These are phyloP conservation scores for Fraxinus pennsylvanica DNA, from an alignment of 257 asterid species.

Conservation along the genomic window DNA sequence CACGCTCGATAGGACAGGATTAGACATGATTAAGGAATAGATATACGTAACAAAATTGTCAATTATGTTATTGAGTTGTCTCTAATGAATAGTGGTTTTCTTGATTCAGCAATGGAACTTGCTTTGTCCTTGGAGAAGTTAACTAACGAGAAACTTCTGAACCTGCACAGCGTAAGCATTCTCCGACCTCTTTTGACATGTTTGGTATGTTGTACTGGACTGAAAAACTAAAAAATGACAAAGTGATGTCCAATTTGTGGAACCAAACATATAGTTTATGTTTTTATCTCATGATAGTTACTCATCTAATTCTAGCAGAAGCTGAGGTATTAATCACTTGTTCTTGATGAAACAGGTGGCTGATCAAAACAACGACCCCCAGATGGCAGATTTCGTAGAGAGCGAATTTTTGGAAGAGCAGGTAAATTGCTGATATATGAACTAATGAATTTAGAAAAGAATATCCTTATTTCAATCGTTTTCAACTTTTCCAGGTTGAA, in stretches of 20 bases:
- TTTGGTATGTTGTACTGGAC: neutral
- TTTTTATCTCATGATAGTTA: too few relatives aligned
- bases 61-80: neutral
- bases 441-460: too few relatives aligned
- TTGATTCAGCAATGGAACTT: conserved; percentile 77
- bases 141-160: conserved; percentile 59
- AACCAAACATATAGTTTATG: too few relatives aligned
- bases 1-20: neutral
- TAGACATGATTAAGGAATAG: neutral
- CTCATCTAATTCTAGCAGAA: neutral
- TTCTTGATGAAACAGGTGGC: conserved; percentile 31
- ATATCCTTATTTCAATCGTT: neutral
- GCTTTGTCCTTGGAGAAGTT: conserved; percentile 73
- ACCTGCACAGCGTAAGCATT: conserved; percentile 52
- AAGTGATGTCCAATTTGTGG: neutral
- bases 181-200: conserved; percentile 9
- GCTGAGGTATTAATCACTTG: neutral
- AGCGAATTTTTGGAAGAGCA: conserved; percentile 32
- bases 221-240: neutral
- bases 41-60: neutral
- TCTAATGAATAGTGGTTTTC: neutral
- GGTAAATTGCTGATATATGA: conserved; percentile 18
- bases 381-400: conserved; percentile 38
- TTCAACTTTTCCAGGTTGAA: conserved; percentile 32
- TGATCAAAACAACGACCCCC: conserved; percentile 31